These are phyloP conservation scores for Aspergillus costaricaensis DNA, from an alignment of 2,329 filamentous ascomycete species.

Conservation along the genomic window DNA sequence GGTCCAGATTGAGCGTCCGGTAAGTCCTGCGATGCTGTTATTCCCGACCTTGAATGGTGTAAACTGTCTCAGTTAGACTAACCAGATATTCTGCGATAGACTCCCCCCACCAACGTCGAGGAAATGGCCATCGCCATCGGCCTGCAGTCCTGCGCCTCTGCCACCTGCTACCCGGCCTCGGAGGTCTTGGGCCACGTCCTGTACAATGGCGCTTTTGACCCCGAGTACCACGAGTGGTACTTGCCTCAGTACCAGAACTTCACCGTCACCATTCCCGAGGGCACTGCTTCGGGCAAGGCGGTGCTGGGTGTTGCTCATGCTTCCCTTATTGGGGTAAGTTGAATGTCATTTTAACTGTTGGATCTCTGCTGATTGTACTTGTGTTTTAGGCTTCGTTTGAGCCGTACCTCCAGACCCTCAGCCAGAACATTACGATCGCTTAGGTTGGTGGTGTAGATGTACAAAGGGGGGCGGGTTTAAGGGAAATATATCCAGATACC, in stretches of 20 bases:
- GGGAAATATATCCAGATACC: too few relatives aligned
- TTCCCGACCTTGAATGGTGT: background rate
- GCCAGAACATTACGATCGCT: background rate
- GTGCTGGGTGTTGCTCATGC: slow-evolving; percentile 33
- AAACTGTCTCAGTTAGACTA: too few relatives aligned
- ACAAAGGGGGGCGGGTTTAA: background rate
- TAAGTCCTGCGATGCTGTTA: slow-evolving; percentile 15
- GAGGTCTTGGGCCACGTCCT: slow-evolving; percentile 28
- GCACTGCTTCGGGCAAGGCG: slow-evolving; percentile 16
- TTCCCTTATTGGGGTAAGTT: slow-evolving; percentile 34
- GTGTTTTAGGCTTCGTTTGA: background rate
- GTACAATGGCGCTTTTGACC: slow-evolving; percentile 32
- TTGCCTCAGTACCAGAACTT: slow-evolving; percentile 35
- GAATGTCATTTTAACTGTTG: background rate
- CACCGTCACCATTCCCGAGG: slow-evolving; percentile 28
- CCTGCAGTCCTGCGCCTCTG: slow-evolving; percentile 26
- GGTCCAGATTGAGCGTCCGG: slow-evolving; percentile 34
- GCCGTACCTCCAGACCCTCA: background rate
- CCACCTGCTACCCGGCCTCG: slow-evolving; percentile 20
- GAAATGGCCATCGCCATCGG: slow-evolving; percentile 36
- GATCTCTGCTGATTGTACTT: background rate
- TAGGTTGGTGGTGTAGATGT: background rate
- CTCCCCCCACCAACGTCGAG: slow-evolving; percentile 28
- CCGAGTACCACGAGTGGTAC: slow-evolving; percentile 27
- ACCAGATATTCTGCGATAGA: slow-evolving; percentile 16